phyloP scores from a whole-genome alignment of 1,284 basidiomycete species.

The Fomitopsis betulina region DNA sequence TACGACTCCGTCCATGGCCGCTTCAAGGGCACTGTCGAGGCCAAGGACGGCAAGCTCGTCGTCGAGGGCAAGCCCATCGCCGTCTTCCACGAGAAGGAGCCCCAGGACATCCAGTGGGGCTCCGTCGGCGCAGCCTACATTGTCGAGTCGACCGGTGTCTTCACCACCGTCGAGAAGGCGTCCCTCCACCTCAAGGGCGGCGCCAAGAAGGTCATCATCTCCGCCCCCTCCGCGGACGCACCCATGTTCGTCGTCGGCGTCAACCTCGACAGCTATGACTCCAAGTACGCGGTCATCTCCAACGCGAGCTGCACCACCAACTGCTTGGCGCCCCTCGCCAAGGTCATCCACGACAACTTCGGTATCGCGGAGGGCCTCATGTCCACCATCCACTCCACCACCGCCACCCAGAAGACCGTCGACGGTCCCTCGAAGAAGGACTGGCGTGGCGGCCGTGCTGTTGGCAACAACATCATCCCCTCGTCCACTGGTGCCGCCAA shows the following conservation, averaged over 20 bases:
- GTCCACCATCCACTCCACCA: conserved; percentile 97
- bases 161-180: conserved; percentile 94
- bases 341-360: conserved; percentile 97
- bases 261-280: conserved; percentile 93
- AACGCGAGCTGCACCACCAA: conserved; percentile 99
- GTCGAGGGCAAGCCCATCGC: conserved; percentile 80
- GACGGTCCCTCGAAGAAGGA: conserved; percentile 95
- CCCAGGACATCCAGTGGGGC: conserved; percentile 84
- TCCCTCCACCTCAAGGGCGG: conserved; percentile 95
- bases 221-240: conserved; percentile 96
- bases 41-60: conserved; percentile 87
- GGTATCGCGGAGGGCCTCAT: conserved; percentile 95
- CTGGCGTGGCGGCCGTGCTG: conserved; percentile 96
- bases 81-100: conserved; percentile 88
- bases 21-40: conserved; percentile 85
- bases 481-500: conserved; percentile 99
- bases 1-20: conserved; percentile 97
- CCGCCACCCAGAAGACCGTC: conserved; percentile 99
- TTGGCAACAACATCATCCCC: conserved; percentile 98
- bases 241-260: conserved; percentile 98
- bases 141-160: conserved; percentile 99
- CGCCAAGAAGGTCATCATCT: conserved; percentile 99
- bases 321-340: conserved; percentile 97
- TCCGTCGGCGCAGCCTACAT: conserved; percentile 86
- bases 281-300: conserved; percentile 92